These are phyloP conservation scores for Boletus huronensis DNA, from an alignment of 768 basidiomycete genomes.

Conservation along the genomic window DNA sequence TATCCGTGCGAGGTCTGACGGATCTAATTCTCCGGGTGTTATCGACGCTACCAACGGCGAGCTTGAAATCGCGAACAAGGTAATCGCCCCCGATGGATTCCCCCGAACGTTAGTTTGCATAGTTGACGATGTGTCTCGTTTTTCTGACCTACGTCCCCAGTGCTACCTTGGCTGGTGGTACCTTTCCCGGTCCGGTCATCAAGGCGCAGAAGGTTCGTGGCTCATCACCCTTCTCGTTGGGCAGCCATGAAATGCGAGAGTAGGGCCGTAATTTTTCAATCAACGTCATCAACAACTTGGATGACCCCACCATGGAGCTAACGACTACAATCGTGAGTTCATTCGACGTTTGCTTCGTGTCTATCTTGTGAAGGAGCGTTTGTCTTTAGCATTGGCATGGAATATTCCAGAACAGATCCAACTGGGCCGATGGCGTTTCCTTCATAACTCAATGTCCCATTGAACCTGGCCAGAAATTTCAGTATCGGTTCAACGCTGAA, in stretches of 20 bases:
- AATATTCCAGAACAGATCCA: constrained; percentile 31
- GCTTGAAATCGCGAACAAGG: constrained; percentile 40
- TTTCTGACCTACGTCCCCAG: constrained; percentile 19
- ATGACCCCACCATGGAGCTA: constrained; percentile 33
- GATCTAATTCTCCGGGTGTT: constrained; percentile 4
- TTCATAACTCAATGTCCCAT: constrained; percentile 49
- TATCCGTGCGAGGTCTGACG: not conserved
- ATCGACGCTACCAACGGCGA: constrained; percentile 28
- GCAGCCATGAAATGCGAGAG: constrained; percentile 6
- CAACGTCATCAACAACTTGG: constrained; percentile 35
- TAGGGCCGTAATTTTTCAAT: constrained; percentile 35
- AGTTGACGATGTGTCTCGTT: not conserved
- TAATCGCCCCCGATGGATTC: constrained; percentile 51
- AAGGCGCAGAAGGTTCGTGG: constrained; percentile 37
- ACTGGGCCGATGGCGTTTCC: constrained; percentile 39
- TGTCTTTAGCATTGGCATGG: constrained; percentile 35
- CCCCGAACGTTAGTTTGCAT: constrained; percentile 31
- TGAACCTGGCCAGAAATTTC: constrained; percentile 34
- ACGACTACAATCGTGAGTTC: constrained; percentile 35
- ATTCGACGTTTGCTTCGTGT: not conserved
- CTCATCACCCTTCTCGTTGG: not conserved
- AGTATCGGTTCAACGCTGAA: constrained; percentile 38
- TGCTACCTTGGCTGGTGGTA: constrained; percentile 43
- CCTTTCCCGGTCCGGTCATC: constrained; percentile 49
- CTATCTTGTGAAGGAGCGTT: not conserved